Evolutionary conservation across 495 filamentous ascomycete genomes (phyloP), one percentile per base, ranked within the genome.

Genomic region (Lasiosphaeriaceae sp.): DNA sequence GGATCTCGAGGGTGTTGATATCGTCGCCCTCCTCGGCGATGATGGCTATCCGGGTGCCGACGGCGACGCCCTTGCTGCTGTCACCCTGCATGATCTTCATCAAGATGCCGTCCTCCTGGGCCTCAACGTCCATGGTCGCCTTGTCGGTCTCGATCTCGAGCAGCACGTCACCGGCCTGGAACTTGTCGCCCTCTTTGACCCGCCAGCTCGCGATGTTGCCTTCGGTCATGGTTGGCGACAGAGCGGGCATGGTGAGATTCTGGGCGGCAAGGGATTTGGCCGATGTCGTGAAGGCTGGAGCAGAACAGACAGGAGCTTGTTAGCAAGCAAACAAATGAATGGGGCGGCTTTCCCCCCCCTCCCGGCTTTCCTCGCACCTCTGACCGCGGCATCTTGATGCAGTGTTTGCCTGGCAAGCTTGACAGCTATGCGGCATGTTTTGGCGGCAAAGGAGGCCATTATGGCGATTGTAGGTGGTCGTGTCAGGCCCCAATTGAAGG

Each of bases 111-210:
- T 91, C 87, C 37, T 93, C 89, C 70, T 89, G 88, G 17, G 89
- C 89, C 71, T 92, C 90, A n/a, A 93, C 89, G 58, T 92, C 89
- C 87, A 93, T 93, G 39, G 87, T 86, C 19, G 89, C 89, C 74
- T 93, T 93, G 71, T 93, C 89, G 24, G 89, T 93, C 73, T 93
- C 89, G 66, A 93, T 90, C 69, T 93, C 89, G 31, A 93, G 79
- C 12, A 93, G 75, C 21, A 92, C 89, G 69, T 93, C 89, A 35
- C 89, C 89, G 52, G 88, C 86, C 0, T 78, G 71, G 71, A 88
- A 93, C 41, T 83, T 80, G 53, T 89, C 88, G 61, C 87, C 88
- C 74, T 92, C 89, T 62, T 89, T 90, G 44, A 92, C 74, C 62
- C 80, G 86, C 89, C 89, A 92, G 51, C 64, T 79, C 21, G 85